A percentile compares a stretch with the other conserved stretches of the same genome.
phyloP scores from a whole-genome alignment of 495 filamentous ascomycete species.

The Tuber melanosporum region DNA sequence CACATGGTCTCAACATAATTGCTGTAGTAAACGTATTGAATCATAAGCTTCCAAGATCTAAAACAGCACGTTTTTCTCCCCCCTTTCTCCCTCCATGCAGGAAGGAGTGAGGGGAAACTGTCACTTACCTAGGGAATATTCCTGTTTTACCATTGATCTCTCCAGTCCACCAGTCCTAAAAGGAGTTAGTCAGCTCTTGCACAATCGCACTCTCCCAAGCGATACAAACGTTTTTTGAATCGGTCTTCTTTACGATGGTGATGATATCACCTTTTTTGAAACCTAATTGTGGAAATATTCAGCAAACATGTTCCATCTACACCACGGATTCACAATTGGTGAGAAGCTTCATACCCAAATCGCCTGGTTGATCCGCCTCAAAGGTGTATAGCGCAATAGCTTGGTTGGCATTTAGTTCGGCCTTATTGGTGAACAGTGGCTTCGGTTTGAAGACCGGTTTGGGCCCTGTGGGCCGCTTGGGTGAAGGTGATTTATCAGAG shows the following conservation, averaged over 20 bases:
- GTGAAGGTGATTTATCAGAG: slow-evolving; percentile 47
- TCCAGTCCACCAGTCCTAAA: slow-evolving; percentile 43
- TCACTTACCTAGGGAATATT: slow-evolving; percentile 41
- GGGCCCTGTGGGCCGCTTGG: slow-evolving; percentile 70
- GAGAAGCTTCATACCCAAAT: slow-evolving; percentile 51
- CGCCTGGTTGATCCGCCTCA: slow-evolving; percentile 85
- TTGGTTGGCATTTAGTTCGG: slow-evolving; percentile 67
- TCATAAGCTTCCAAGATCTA: slow-evolving; percentile 11
- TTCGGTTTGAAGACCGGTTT: slow-evolving; percentile 67
- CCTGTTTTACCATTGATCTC: slow-evolving; percentile 36
- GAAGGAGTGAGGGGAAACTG: background rate
- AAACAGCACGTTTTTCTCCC: background rate
- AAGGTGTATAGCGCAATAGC: slow-evolving; percentile 87
- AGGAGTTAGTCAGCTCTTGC: slow-evolving; percentile 11
- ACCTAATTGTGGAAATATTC: slow-evolving; percentile 33
- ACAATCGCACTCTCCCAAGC: background rate
- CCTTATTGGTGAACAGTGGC: slow-evolving; percentile 52
- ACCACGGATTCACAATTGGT: background rate
- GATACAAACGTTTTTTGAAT: slow-evolving; percentile 45
- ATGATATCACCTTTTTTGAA: slow-evolving; percentile 98
- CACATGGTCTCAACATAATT: slow-evolving; percentile 41
- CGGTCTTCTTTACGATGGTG: slow-evolving; percentile 94
- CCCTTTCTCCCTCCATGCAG: background rate
- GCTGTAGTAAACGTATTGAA: slow-evolving; percentile 12
- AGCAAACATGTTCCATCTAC: slow-evolving; percentile 5